Base-by-base conservation (phyloP, 768 basidiomycete genomes). In the Podaxis sp. region DNA sequence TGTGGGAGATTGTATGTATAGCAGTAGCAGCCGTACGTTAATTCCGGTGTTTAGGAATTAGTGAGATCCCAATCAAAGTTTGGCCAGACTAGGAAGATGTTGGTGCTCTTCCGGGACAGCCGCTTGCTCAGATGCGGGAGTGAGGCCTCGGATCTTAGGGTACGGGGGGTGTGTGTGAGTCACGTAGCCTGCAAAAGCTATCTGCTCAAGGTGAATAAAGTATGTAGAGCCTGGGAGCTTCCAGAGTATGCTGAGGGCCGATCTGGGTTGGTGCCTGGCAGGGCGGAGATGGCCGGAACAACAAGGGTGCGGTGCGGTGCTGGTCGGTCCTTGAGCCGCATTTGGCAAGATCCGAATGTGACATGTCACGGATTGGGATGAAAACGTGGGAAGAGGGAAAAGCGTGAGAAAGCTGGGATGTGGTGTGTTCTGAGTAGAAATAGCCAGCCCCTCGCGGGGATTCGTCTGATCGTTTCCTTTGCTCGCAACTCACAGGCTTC, bases 61-160 rank as follows among this genome's bases (percentile, higher is more conserved):
- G 38, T 57, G 55, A 57, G 24, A 42, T 30, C 26, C 13, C 44
- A 57, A 46, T 59, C 57, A 59, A 42, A 13, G 57, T 36, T 42
- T 57, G 28, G 15, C 57, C 44, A 46, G 28, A 57, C n/a, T 46
- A 28, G 56, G 39, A 19, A 22, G 36, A 44, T 19, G 26, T 48
- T 5, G 46, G 24, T 49, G 46, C 22, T 24, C 57, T 49, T 59
- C 57, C 48, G 57, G 49, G 48, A n/a, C 22, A 11, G 4, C 33
- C 17, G 9, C 33, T 24, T 51, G 49, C 49, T 51, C 49, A 51
- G 49, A 24, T 51, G 24, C 49, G 8, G 13, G 49, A 51, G 15
- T 44, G 42, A 44, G 38, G 60, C 51, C 69, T 70, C 70, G 68
- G 68, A 65, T 65, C 73, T 65, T 63, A 67, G 64, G 39, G 24